Conservation (phyloP, 768 basidiomycete genomes). For the Cubamyces sp. region DNA sequence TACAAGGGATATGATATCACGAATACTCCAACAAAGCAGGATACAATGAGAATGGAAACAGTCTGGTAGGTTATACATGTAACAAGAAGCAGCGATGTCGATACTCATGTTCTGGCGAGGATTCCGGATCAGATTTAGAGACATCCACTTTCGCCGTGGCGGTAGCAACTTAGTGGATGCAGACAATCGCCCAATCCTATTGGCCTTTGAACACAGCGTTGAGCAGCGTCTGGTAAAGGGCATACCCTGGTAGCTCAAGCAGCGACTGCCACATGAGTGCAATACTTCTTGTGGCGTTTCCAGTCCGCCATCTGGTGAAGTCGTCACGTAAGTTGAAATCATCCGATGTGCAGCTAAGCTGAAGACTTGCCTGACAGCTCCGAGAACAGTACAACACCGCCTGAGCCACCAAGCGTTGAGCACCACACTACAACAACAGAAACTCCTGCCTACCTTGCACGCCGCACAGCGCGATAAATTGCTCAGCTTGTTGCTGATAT, state of each 20-base stretch:
- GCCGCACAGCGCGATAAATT: conserved; percentile 4
- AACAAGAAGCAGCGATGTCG: too few species aligned
- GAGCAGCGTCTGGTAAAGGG: background rate
- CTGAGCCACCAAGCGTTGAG: background rate
- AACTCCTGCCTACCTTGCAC: conserved; percentile 9
- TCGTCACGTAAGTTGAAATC: background rate
- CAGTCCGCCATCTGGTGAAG: conserved; percentile 32
- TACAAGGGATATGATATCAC: too few species aligned
- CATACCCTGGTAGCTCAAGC: background rate
- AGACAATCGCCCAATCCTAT: background rate
- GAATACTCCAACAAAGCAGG: too few species aligned
- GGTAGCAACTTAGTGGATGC: too few species aligned
- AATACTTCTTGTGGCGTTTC: conserved; percentile 38
- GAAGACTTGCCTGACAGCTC: conserved; percentile 13
- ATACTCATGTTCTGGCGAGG: too few species aligned
- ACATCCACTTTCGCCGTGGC: too few species aligned
- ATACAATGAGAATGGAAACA: too few species aligned
- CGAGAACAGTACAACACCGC: conserved; percentile 15
- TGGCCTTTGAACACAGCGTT: background rate
- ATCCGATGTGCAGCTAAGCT: too few species aligned
- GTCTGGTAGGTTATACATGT: too few species aligned
- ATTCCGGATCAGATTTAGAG: too few species aligned
- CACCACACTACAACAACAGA: background rate
- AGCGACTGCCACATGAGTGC: conserved; percentile 22
- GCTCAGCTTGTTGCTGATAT: conserved; percentile 1